Evolutionary conservation across 2,329 filamentous ascomycete genomes (phyloP).

Genomic region (Trichoderma sp.): DNA sequence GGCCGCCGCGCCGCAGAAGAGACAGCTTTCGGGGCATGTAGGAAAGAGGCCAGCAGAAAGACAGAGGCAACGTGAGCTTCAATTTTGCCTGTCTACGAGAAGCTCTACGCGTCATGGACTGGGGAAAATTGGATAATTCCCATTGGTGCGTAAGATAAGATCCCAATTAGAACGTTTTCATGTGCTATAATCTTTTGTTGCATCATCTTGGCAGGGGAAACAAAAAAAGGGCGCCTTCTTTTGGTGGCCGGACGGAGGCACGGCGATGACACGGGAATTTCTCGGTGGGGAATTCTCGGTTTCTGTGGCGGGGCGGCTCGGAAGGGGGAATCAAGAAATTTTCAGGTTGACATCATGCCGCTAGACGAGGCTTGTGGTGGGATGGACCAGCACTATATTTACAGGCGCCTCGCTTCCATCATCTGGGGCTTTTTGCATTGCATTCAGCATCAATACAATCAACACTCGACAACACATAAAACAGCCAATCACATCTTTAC

Average conservation of each 20-base stretch:
- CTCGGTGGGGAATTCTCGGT: slow-evolving; percentile 20
- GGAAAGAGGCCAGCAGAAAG: background rate
- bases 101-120: background rate
- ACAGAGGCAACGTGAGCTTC: background rate
- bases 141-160: background rate
- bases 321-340: slow-evolving; percentile 2
- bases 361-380: background rate
- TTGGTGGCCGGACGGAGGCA: background rate
- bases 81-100: background rate
- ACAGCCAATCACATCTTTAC: background rate
- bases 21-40: background rate
- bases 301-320: slow-evolving; percentile 18
- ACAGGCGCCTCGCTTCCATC: slow-evolving; percentile 5
- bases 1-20: background rate
- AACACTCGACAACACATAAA: background rate
- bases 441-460: background rate
- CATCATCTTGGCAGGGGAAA: background rate
- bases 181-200: background rate
- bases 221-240: background rate
- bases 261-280: slow-evolving; percentile 15
- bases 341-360: slow-evolving; percentile 19
- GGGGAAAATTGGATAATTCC: background rate
- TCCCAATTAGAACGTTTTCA: background rate
- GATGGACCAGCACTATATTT: slow-evolving; percentile 4
- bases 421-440: background rate